Percentiles rank a stretch among this genome's conserved stretches.
These are phyloP conservation scores for Protostelium mycophagum DNA, from an alignment of 78 protist genomes.

Conservation along the genomic window DNA sequence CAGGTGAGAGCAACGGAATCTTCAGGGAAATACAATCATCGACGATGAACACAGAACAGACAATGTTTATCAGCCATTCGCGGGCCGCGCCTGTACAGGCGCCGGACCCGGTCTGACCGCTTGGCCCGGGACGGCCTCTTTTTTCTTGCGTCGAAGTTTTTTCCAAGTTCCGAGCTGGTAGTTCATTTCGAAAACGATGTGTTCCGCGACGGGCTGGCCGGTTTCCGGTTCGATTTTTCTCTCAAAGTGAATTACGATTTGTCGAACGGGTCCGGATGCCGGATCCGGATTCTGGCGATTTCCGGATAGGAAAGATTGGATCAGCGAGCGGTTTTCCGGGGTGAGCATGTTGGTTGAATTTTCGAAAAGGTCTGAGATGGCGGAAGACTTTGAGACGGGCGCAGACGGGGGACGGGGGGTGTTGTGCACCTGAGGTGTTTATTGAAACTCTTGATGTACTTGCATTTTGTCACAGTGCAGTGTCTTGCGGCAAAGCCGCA, in stretches of 20 bases:
- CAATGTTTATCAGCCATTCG: too few relatives aligned
- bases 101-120: too few relatives aligned
- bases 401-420: neutral
- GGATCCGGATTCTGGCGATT: neutral
- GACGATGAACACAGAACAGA: too few relatives aligned
- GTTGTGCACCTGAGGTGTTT: neutral
- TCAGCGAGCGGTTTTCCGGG: neutral
- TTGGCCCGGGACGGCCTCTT: neutral
- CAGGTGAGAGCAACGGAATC: too few relatives aligned
- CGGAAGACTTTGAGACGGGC: neutral
- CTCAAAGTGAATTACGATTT: neutral
- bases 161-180: neutral
- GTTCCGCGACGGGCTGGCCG: neutral
- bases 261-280: neutral
- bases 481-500: too few relatives aligned
- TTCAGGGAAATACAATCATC: too few relatives aligned
- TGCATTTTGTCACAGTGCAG: too few relatives aligned
- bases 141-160: neutral
- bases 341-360: neutral
- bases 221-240: neutral
- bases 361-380: neutral
- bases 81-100: too few relatives aligned
- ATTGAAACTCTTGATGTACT: too few relatives aligned
- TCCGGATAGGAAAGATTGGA: neutral
- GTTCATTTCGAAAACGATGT: neutral